A percentile compares a stretch with the other conserved stretches of the same genome.
phyloP scores from a whole-genome alignment of 2,329 filamentous ascomycete species.

The Didymella glomerata region DNA sequence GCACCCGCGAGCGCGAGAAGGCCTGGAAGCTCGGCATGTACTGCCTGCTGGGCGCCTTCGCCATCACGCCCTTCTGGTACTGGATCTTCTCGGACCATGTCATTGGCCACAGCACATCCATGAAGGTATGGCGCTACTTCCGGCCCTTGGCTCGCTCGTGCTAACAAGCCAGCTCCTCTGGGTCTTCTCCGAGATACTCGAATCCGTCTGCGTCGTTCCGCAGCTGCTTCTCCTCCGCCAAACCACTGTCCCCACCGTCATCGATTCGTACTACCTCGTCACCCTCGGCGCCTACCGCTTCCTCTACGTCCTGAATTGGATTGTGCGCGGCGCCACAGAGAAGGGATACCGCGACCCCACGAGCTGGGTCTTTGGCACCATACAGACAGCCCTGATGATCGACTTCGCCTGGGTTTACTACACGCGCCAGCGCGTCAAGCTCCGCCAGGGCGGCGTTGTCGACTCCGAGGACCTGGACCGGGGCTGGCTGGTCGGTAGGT shows the following conservation, averaged over 20 bases:
- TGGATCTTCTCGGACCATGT: conserved; percentile 69
- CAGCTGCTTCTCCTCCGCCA: conserved; percentile 91
- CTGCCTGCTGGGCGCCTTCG: conserved; percentile 70
- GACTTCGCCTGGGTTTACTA: conserved; percentile 99
- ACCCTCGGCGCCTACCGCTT: conserved; percentile 86
- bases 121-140: conserved; percentile 45
- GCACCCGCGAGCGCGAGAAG: conserved; percentile 88
- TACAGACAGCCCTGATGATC: conserved; percentile 88
- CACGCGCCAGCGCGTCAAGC: conserved; percentile 90
- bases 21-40: conserved; percentile 89
- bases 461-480: conserved; percentile 87
- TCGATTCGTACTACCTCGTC: conserved; percentile 95
- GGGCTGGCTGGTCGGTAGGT: conserved; percentile 81
- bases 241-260: conserved; percentile 93
- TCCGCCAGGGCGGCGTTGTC: conserved; percentile 85
- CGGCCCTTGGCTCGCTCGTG: neutral
- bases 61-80: conserved; percentile 76
- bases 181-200: conserved; percentile 90
- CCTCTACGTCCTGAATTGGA: conserved; percentile 93
- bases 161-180: conserved; percentile 70
- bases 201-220: conserved; percentile 88
- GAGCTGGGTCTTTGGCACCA: conserved; percentile 82
- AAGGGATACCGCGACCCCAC: conserved; percentile 70
- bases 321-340: conserved; percentile 70
- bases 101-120: conserved; percentile 42